These are phyloP conservation scores for Scutellaria minor DNA, from an alignment of 257 asterid species.

Conservation along the genomic window DNA sequence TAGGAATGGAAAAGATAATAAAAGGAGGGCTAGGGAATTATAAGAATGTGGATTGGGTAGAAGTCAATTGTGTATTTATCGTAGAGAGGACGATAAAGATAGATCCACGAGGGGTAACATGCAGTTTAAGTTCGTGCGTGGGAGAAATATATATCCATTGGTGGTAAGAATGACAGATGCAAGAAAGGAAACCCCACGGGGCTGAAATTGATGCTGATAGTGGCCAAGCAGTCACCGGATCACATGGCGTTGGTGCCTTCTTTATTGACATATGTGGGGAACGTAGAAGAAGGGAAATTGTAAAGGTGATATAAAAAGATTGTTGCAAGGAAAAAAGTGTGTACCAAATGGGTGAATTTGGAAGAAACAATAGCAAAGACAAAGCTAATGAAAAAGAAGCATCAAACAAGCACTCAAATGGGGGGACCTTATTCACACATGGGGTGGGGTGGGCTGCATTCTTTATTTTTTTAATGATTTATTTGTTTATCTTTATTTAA, in stretches of 20 bases:
- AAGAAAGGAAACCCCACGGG: conserved; percentile 51
- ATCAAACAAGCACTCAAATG: conserved; percentile 48
- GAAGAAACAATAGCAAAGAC: conserved; percentile 68
- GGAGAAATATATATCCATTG: conserved; percentile 7
- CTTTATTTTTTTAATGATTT: neutral
- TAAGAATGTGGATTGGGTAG: conserved; percentile 36
- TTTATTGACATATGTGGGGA: conserved; percentile 44
- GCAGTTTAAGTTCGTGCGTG: conserved; percentile 45
- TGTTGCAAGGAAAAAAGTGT: conserved; percentile 14
- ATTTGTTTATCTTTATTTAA: neutral
- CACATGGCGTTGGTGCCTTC: conserved; percentile 72
- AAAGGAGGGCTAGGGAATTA: conserved; percentile 35
- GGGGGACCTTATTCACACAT: conserved; percentile 95
- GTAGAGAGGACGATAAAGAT: conserved; percentile 49
- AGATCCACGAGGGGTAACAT: conserved; percentile 78
- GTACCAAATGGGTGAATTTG: conserved; percentile 41
- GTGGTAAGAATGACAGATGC: conserved; percentile 39
- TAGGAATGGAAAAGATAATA: conserved; percentile 6
- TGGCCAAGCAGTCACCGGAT: conserved; percentile 75
- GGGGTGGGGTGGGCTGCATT: conserved; percentile 83
- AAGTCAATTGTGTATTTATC: conserved; percentile 45
- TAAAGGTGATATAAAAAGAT: conserved; percentile 15
- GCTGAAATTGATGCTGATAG: conserved; percentile 44
- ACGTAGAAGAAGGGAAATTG: neutral
- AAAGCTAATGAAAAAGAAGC: conserved; percentile 48